Evolutionary conservation across 2,329 filamentous ascomycete species (phyloP).

Genomic region (Neocucurbitaria cava): DNA sequence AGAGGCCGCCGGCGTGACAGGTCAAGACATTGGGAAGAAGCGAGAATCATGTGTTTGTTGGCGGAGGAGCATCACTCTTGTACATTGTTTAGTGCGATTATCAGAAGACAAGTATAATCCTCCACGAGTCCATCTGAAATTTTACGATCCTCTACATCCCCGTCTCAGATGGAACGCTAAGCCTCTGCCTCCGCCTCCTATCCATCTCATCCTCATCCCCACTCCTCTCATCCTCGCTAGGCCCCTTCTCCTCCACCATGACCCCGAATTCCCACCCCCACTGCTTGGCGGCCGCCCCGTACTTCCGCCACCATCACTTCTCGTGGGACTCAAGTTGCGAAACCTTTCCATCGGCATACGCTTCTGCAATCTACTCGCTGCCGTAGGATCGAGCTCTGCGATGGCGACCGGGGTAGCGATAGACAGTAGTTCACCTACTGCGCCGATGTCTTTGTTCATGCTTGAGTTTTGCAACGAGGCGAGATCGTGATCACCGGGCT

Average conservation of each 20-base stretch:
- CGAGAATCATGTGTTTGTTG: no score
- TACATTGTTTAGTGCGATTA: no score
- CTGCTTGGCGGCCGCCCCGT: slow-evolving; percentile 19
- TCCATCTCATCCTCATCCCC: slow-evolving; percentile 25
- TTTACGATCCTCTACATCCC: not conserved
- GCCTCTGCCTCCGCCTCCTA: slow-evolving; percentile 12
- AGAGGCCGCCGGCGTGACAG: no score
- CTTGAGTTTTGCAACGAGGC: slow-evolving; percentile 2
- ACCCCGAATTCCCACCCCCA: slow-evolving; percentile 35
- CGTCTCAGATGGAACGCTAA: slow-evolving; percentile 27
- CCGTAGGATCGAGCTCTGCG: slow-evolving; percentile 47
- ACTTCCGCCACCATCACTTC: slow-evolving; percentile 30
- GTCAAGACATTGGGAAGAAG: no score
- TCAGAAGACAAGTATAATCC: no score
- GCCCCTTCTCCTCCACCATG: slow-evolving; percentile 52
- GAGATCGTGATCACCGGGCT: not conserved
- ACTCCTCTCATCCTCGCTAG: slow-evolving; percentile 46
- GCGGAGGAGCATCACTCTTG: no score
- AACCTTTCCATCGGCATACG: slow-evolving; percentile 24
- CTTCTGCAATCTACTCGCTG: slow-evolving; percentile 35
- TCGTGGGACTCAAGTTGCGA: slow-evolving; percentile 43
- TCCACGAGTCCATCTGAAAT: not conserved
- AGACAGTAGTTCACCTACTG: slow-evolving; percentile 43
- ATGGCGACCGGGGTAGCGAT: slow-evolving; percentile 46
- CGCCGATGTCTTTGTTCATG: slow-evolving; percentile 30